phyloP scores from a whole-genome alignment of 73 alveolate genomes.

The Durusdinium trenchii region DNA sequence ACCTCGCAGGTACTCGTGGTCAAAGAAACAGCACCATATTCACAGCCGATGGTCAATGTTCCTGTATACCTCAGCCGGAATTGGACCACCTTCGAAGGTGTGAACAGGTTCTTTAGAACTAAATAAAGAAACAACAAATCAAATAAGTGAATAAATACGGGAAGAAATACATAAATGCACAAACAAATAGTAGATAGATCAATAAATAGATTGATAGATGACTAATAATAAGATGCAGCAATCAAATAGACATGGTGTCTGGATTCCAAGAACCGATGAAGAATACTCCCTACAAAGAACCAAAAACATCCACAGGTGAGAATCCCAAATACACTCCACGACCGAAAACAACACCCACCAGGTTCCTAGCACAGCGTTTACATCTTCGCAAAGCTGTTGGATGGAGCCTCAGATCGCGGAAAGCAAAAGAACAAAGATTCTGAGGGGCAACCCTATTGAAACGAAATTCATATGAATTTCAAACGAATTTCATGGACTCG shows the following conservation, averaged over 20 bases:
- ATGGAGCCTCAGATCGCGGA: not conserved
- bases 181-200: not conserved
- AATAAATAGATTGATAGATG: too few relatives aligned
- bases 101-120: too few relatives aligned
- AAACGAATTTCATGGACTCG: too few relatives aligned
- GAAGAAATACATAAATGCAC: not conserved
- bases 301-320: too few relatives aligned
- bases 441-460: too few relatives aligned
- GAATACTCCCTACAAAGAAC: too few relatives aligned
- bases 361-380: conserved; percentile 14
- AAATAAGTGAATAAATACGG: too few relatives aligned
- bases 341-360: not conserved
- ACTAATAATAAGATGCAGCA: too few relatives aligned
- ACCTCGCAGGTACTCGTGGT: conserved; percentile 29
- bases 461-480: too few relatives aligned
- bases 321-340: not conserved
- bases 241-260: too few relatives aligned
- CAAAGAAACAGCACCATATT: conserved; percentile 24
- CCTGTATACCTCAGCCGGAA: conserved; percentile 59
- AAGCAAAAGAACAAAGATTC: not conserved
- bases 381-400: conserved; percentile 55
- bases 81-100: not conserved
- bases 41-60: conserved; percentile 53
- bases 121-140: not conserved
- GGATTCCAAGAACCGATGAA: too few relatives aligned